Percentiles rank a stretch among this genome's conserved stretches.
These are phyloP conservation scores for Phytophthora tentaculata DNA, from an alignment of 352 stramenopile genomes.

Conservation along the genomic window DNA sequence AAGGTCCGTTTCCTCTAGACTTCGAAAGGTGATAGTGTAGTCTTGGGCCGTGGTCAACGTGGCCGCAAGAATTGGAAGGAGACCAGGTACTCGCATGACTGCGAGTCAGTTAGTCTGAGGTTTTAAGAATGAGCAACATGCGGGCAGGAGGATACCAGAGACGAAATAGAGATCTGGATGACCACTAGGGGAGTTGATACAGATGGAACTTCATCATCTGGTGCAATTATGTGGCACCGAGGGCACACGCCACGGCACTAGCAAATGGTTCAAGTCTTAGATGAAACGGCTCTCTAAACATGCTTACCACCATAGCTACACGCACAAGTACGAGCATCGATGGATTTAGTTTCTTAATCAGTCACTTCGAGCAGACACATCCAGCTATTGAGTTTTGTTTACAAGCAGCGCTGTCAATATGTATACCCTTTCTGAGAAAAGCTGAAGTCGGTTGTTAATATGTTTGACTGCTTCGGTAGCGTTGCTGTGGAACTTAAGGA, in stretches of 20 bases:
- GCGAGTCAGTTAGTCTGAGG: slow-evolving; percentile 13
- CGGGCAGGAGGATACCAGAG: slow-evolving; percentile 1
- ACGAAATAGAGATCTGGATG: neutral
- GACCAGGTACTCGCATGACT: slow-evolving; percentile 12
- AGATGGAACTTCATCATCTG: slow-evolving; percentile 14
- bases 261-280: neutral
- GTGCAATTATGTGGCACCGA: slow-evolving; percentile 5
- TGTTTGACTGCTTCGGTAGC: too few species aligned
- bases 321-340: too few species aligned
- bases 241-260: neutral
- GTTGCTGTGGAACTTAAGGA: too few species aligned
- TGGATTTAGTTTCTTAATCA: too few species aligned
- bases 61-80: slow-evolving; percentile 8
- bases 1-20: slow-evolving; percentile 13
- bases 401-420: too few species aligned
- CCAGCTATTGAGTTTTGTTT: too few species aligned
- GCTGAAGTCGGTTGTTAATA: too few species aligned
- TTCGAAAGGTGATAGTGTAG: slow-evolving; percentile 32
- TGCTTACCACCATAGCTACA: too few species aligned
- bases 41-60: slow-evolving; percentile 8
- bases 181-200: slow-evolving; percentile 9
- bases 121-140: slow-evolving; percentile 18
- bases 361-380: too few species aligned
- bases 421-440: too few species aligned
- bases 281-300: neutral